Conservation (phyloP, 2,329 filamentous ascomycete genomes). For the Cryphonectria naterciae region DNA sequence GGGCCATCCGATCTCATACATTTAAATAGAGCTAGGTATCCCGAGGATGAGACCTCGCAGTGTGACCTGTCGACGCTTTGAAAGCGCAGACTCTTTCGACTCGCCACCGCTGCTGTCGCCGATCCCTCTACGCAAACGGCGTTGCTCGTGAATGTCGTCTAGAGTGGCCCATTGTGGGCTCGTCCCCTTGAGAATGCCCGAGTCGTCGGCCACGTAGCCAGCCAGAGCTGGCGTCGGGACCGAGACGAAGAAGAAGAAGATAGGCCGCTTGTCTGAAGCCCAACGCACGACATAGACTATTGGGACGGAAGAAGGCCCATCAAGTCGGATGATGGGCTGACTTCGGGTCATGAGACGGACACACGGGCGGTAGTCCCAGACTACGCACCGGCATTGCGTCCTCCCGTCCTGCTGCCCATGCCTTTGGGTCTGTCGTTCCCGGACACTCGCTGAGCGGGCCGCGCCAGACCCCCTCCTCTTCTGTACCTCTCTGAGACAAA, state of each 20-base stretch:
- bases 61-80: neutral
- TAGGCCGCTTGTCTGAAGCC: neutral
- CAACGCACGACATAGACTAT: neutral
- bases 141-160: neutral
- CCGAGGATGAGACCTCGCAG: neutral
- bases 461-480: neutral
- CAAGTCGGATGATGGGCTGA: neutral
- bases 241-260: neutral
- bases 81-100: neutral
- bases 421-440: neutral
- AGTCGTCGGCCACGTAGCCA: neutral
- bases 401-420: neutral
- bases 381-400: neutral
- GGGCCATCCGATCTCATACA: neutral
- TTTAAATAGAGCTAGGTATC: neutral
- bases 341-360: neutral
- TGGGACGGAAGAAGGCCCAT: neutral
- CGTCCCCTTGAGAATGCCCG: neutral
- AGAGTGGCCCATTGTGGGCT: neutral
- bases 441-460: neutral
- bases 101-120: too few relatives aligned
- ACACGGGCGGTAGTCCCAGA: neutral
- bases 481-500: neutral
- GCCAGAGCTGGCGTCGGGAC: neutral
- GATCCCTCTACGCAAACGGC: neutral